Evolutionary conservation across 1,284 basidiomycete genomes (phyloP).

Genomic region (Leccinum solheimii): DNA sequence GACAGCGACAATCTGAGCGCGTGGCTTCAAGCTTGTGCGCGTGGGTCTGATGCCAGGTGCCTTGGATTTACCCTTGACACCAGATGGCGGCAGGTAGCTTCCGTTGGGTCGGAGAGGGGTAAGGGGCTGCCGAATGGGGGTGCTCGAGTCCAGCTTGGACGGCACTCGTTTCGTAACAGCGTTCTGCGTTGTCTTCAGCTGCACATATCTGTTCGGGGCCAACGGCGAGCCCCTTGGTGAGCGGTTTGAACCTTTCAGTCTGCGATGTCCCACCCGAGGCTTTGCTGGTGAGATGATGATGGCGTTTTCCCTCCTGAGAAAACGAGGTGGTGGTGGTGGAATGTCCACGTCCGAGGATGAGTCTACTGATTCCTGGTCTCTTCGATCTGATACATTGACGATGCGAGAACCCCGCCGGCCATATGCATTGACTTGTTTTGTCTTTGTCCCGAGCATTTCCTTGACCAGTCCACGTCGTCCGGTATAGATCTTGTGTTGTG

Average conservation of each 20-base stretch:
- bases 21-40: slow-evolving; percentile 37
- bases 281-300: slow-evolving; percentile 28
- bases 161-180: slow-evolving; percentile 13
- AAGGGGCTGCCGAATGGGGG: slow-evolving; percentile 29
- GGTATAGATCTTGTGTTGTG: background rate
- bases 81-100: slow-evolving; percentile 3
- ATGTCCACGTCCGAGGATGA: slow-evolving; percentile 19
- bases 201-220: slow-evolving; percentile 16
- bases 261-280: slow-evolving; percentile 11
- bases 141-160: slow-evolving; percentile 16
- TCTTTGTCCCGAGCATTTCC: slow-evolving; percentile 53
- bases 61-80: slow-evolving; percentile 31
- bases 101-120: slow-evolving; percentile 32
- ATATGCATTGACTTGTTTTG: slow-evolving; percentile 70
- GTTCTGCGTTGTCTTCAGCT: slow-evolving; percentile 9
- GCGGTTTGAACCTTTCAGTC: slow-evolving; percentile 8
- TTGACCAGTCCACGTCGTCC: background rate
- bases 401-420: slow-evolving; percentile 66
- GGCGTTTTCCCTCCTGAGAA: slow-evolving; percentile 27
- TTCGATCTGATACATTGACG: slow-evolving; percentile 48
- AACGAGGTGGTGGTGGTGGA: slow-evolving; percentile 1
- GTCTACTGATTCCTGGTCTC: slow-evolving; percentile 27
- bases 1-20: slow-evolving; percentile 54
- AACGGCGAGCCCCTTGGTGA: slow-evolving; percentile 22
- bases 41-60: slow-evolving; percentile 31